phyloP scores from a whole-genome alignment of 371 early-diverging fungal genomes.

The Paramicrosporidium saccamoebae region DNA sequence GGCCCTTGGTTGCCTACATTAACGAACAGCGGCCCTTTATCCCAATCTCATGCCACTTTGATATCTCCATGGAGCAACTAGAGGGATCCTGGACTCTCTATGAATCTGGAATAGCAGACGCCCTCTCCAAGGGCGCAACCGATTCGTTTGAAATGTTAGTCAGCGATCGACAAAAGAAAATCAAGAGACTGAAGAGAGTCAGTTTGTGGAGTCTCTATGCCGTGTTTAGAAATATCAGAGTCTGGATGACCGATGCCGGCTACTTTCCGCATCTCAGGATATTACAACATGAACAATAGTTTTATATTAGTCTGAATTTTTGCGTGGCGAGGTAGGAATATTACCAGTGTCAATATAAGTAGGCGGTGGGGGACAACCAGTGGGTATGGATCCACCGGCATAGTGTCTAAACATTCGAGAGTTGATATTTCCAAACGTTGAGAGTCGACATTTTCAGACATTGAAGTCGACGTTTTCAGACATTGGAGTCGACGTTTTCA shows the following conservation, averaged over 20 bases:
- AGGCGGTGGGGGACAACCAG: too few species aligned
- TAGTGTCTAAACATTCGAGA: too few species aligned
- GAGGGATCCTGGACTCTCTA: slow-evolving; percentile 73
- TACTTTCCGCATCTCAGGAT: too few species aligned
- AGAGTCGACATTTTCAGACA: too few species aligned
- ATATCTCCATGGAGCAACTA: slow-evolving; percentile 42
- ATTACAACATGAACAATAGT: too few species aligned
- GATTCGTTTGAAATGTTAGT: slow-evolving; percentile 37
- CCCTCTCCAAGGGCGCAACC: slow-evolving; percentile 44
- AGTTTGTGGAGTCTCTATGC: slow-evolving; percentile 57
- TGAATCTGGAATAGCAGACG: slow-evolving; percentile 35
- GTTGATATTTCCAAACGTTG: too few species aligned
- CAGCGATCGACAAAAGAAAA: slow-evolving; percentile 44
- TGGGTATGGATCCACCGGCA: too few species aligned
- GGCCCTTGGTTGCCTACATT: slow-evolving; percentile 80
- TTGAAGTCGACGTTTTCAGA: too few species aligned
- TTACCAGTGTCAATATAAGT: too few species aligned
- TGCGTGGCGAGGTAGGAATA: too few species aligned
- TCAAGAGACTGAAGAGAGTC: slow-evolving; percentile 39
- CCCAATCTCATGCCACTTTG: slow-evolving; percentile 36
- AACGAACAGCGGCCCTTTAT: slow-evolving; percentile 54
- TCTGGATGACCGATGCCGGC: neutral
- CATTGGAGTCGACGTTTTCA: too few species aligned
- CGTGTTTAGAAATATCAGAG: slow-evolving; percentile 24
- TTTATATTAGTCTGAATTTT: too few species aligned